Percentiles rank a stretch among this genome's conserved stretches.
These are phyloP conservation scores for Athelia sp. DNA, from an alignment of 1,284 basidiomycete species.

Conservation along the genomic window DNA sequence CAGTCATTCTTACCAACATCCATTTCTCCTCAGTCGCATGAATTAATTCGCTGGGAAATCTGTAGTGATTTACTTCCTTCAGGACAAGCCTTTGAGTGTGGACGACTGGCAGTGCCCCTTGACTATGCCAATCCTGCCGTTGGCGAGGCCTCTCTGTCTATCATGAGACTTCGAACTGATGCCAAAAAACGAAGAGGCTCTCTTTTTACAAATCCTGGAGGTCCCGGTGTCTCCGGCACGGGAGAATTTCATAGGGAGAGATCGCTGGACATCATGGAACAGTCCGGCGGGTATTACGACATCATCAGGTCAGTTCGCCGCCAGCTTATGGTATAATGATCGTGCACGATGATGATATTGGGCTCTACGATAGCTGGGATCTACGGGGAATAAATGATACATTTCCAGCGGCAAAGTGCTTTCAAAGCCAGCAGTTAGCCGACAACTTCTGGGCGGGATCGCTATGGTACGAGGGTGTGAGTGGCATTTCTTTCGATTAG, in stretches of 20 bases:
- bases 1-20: too few relatives aligned
- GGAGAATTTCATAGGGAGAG: background rate
- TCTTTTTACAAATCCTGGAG: background rate
- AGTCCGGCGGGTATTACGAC: background rate
- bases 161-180: background rate
- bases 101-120: background rate
- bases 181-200: background rate
- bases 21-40: too few relatives aligned
- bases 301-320: background rate
- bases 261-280: background rate
- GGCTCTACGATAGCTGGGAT: too few relatives aligned
- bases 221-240: background rate
- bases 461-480: background rate
- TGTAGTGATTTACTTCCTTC: too few relatives aligned
- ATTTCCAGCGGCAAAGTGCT: background rate
- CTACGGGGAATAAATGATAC: conserved; percentile 1
- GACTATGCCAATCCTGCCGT: background rate
- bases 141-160: background rate
- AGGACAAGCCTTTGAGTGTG: background rate
- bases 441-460: background rate
- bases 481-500: background rate
- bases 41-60: too few relatives aligned
- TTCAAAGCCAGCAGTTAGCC: background rate
- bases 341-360: too few relatives aligned
- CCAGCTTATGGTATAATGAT: background rate